These are phyloP conservation scores for Dionaea muscipula DNA, from an alignment of 179 eudicot species.

Conservation along the genomic window DNA sequence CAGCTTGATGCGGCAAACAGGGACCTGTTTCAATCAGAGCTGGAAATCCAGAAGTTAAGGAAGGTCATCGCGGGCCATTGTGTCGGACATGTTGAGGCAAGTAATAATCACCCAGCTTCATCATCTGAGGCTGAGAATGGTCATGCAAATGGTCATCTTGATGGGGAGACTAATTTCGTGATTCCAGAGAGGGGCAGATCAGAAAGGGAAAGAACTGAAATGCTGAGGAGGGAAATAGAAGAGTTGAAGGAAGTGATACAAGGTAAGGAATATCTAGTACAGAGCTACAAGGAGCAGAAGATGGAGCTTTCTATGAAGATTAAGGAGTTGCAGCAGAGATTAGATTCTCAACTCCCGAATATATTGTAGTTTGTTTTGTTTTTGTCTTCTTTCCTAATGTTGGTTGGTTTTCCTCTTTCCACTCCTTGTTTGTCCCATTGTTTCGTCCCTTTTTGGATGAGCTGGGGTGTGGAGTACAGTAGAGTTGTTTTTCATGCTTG, in stretches of 20 bases:
- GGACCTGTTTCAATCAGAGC: constrained; percentile 70
- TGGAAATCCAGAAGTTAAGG: constrained; percentile 82
- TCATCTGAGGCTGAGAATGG: constrained; percentile 45
- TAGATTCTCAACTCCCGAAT: constrained; percentile 81
- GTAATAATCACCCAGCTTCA: constrained; percentile 30
- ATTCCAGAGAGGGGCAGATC: constrained; percentile 31
- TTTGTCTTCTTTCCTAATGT: background rate
- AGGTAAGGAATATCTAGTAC: constrained; percentile 71
- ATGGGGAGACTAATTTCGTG: constrained; percentile 31
- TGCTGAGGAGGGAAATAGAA: constrained; percentile 63
- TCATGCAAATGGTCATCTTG: constrained; percentile 39
- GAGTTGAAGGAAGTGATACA: constrained; percentile 74
- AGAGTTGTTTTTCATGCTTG: too few species aligned
- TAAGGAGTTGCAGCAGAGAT: constrained; percentile 73
- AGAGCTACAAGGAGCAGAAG: constrained; percentile 84
- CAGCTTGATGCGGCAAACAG: constrained; percentile 63
- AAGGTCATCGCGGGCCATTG: constrained; percentile 89
- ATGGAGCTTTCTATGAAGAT: constrained; percentile 64
- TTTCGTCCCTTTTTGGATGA: too few species aligned
- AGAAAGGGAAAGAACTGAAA: constrained; percentile 46
- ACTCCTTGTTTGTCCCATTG: too few species aligned
- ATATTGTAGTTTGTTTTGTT: constrained; percentile 43
- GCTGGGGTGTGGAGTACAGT: too few species aligned
- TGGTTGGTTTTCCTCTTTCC: too few species aligned
- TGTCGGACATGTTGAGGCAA: constrained; percentile 33